Evolutionary conservation across 768 basidiomycete genomes (phyloP), one percentile per base, ranked within the genome.

Genomic region (Phaffia tasmanica): DNA sequence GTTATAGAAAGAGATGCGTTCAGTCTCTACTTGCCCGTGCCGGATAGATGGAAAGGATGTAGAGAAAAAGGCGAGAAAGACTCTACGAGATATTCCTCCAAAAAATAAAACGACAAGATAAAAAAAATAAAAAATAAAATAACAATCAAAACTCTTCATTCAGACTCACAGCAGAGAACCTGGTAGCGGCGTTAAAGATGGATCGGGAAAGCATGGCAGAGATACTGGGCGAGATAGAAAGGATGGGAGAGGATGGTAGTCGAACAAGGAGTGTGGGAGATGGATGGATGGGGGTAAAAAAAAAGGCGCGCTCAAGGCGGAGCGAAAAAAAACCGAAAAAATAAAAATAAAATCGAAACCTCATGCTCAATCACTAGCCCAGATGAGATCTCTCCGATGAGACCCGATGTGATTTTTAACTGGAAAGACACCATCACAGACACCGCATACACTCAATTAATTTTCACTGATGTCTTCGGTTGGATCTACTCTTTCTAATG

Each of bases 191-290:
- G 25, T 72, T 42, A 35, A 70, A 51, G 25, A 70, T 69, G 56
- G 72, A 67, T 58, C 72, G 71, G 56, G 73, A 57, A 71, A 71
- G 58, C 58, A 59, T 59, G n/a, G 23, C 48, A n/a, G n/a, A n/a
- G n/a, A n/a, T n/a, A n/a, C n/a, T n/a, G 46, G 46, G 23, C 23
- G 47, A 32, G 30, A 60, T 9, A 14, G 54, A 46, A n/a, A 56
- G 54, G n/a, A 19, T 49, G 50, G 29, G 30, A 9, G 47, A 53
- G 49, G 48, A 50, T 23, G 59, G 42, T 18, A 48, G 57, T 46
- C 6, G 55, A 27, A 30, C n/a, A 32, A 19, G 19, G 23, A 46
- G 7, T 15, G 11, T 1, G 29, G 49, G 23, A 11, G 21, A 49
- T 27, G 42, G 64, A 19, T 23, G 9, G 7, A 3, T n/a, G 25